Evolutionary conservation across 2,329 filamentous ascomycete genomes (phyloP).

Genomic region (Blumeria hordei): DNA sequence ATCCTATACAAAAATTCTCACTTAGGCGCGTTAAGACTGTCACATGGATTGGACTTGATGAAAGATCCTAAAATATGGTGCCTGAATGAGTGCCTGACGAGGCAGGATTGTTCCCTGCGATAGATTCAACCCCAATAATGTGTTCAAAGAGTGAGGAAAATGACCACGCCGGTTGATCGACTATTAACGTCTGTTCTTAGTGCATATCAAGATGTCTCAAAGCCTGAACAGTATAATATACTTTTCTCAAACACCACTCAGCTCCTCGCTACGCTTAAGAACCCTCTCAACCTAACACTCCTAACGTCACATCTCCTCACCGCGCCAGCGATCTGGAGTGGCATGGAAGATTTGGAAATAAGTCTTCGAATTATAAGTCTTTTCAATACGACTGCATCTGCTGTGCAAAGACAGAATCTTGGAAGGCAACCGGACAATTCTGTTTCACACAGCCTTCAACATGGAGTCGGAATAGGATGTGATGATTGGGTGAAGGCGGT

Average conservation of each 20-base stretch:
- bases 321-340: slow-evolving; percentile 31
- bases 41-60: no score
- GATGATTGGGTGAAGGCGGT: slow-evolving; percentile 19
- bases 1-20: no score
- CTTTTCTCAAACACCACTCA: slow-evolving; percentile 27
- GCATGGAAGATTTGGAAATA: slow-evolving; percentile 24
- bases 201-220: slow-evolving; percentile 11
- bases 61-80: no score
- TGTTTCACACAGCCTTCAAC: not conserved
- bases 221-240: slow-evolving; percentile 9
- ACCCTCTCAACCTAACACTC: slow-evolving; percentile 32
- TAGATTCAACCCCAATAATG: no score
- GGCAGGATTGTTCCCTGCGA: no score
- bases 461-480: slow-evolving; percentile 25
- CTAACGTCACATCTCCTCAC: slow-evolving; percentile 32
- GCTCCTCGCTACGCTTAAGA: slow-evolving; percentile 30
- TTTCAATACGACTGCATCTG: slow-evolving; percentile 26
- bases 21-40: no score
- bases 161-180: slow-evolving; percentile 13
- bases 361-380: slow-evolving; percentile 28
- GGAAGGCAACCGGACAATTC: slow-evolving; percentile 12
- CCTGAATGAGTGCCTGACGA: no score
- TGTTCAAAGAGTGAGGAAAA: no score
- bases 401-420: slow-evolving; percentile 14
- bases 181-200: slow-evolving; percentile 14